A percentile compares a stretch with the other conserved stretches of the same genome.
Conservation (phyloP, 2,329 filamentous ascomycete genomes). For the Phaeoacremonium minimum region DNA sequence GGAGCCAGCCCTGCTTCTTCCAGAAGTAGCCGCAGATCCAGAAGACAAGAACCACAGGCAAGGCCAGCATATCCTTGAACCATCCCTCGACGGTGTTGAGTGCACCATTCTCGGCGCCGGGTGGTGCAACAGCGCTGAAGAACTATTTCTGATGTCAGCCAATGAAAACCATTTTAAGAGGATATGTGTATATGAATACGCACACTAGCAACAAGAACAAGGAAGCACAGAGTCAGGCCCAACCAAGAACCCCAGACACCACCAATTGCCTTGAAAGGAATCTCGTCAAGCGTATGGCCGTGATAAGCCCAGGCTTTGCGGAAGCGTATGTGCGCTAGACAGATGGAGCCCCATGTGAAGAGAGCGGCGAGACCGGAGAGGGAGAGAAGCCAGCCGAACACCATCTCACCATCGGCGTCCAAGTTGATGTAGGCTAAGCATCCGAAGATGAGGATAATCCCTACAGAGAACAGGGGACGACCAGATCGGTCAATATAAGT, state of each 20-base stretch:
- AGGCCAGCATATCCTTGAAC: conserved; percentile 49
- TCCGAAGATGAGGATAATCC: conserved; percentile 41
- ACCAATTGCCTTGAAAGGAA: conserved; percentile 58
- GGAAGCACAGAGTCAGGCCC: conserved; percentile 52
- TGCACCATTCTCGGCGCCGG: conserved; percentile 15
- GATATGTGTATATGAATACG: too few species aligned
- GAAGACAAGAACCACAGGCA: conserved; percentile 50
- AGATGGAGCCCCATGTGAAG: conserved; percentile 68
- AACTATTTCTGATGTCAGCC: too few species aligned
- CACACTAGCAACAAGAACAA: conserved; percentile 52
- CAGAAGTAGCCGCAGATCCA: conserved; percentile 54
- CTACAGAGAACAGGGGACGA: conserved; percentile 49
- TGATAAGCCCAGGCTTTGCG: conserved; percentile 57
- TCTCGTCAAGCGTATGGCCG: conserved; percentile 61
- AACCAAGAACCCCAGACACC: conserved; percentile 64
- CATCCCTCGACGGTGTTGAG: conserved; percentile 37
- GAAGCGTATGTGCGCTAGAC: conserved; percentile 66
- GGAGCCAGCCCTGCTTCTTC: conserved; percentile 59
- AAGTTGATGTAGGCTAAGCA: conserved; percentile 46
- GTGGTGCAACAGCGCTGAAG: conserved; percentile 36
- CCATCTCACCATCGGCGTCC: conserved; percentile 33
- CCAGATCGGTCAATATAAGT: conserved; percentile 54
- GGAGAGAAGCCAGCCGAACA: conserved; percentile 64
- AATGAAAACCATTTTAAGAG: too few species aligned
- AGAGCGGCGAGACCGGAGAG: conserved; percentile 61